Conservation (phyloP, 768 basidiomycete species). For the Podaxis pistillaris region DNA sequence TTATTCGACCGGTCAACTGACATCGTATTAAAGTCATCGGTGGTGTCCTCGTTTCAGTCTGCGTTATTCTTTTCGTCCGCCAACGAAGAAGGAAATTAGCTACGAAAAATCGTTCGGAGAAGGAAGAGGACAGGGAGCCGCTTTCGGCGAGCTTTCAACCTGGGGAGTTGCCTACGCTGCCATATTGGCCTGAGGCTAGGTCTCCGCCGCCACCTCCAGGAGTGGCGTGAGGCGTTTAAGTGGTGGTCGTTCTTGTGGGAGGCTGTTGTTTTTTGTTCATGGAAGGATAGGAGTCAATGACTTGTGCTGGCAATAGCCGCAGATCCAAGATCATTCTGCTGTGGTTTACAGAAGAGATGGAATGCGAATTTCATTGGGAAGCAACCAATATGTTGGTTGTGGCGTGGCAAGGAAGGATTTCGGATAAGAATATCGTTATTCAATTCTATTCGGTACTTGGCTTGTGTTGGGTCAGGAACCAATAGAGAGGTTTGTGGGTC, state of each 20-base stretch:
- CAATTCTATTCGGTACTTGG: not conserved
- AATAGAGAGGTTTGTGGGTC: not conserved
- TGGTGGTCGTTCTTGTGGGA: not conserved
- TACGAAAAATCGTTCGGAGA: not conserved
- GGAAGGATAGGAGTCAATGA: not conserved
- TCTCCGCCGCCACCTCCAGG: not conserved
- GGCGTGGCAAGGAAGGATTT: not conserved
- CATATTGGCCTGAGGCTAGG: constrained; percentile 3
- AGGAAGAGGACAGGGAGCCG: constrained; percentile 4
- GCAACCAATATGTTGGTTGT: not conserved
- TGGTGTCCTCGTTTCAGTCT: not conserved
- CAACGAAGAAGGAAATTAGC: not conserved
- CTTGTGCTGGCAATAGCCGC: no score
- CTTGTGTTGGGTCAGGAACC: not conserved
- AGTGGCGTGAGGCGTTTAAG: not conserved
- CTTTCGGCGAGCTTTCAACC: constrained; percentile 14
- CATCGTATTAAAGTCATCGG: not conserved
- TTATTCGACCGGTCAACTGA: not conserved
- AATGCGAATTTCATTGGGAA: not conserved
- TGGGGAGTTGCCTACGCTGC: constrained; percentile 10
- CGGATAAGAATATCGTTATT: not conserved
- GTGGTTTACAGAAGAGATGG: not conserved
- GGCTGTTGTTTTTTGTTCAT: not conserved
- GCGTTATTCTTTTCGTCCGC: not conserved
- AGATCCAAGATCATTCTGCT: no score